These are phyloP conservation scores for Alternaria alternata DNA, from an alignment of 2,329 filamentous ascomycete species.

Conservation along the genomic window DNA sequence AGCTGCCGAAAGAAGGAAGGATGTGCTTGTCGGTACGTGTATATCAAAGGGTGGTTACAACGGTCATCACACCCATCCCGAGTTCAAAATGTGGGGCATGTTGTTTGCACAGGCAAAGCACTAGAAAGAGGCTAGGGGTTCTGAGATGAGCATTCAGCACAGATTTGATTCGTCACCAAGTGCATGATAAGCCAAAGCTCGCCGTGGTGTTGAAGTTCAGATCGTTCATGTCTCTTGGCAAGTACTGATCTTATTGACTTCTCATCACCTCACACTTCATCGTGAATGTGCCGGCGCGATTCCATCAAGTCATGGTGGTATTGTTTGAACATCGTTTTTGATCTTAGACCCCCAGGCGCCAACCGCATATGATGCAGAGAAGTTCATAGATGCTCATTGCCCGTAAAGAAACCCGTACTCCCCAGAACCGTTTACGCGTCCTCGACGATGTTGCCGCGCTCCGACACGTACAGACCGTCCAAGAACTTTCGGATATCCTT, in stretches of 20 bases:
- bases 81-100: not conserved
- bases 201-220: conserved; percentile 9
- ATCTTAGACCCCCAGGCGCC: conserved; percentile 51
- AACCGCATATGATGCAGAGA: conserved; percentile 51
- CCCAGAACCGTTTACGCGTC: conserved; percentile 53
- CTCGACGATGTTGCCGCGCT: conserved; percentile 93
- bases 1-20: not conserved
- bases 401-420: conserved; percentile 52
- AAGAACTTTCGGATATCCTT: conserved; percentile 99
- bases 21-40: not conserved
- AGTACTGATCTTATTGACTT: conserved; percentile 15
- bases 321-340: conserved; percentile 52
- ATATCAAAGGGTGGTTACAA: not conserved
- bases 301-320: conserved; percentile 43
- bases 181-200: not conserved
- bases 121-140: not conserved
- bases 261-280: conserved; percentile 14
- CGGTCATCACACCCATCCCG: not conserved
- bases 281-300: conserved; percentile 13
- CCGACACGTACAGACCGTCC: conserved; percentile 99
- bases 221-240: conserved; percentile 9
- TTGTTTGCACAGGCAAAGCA: not conserved
- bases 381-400: conserved; percentile 52
- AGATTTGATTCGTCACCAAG: not conserved
- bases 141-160: conserved; percentile 3